Evolutionary conservation across 1,284 basidiomycete genomes (phyloP).

Genomic region (Leccinum griseonigrum): DNA sequence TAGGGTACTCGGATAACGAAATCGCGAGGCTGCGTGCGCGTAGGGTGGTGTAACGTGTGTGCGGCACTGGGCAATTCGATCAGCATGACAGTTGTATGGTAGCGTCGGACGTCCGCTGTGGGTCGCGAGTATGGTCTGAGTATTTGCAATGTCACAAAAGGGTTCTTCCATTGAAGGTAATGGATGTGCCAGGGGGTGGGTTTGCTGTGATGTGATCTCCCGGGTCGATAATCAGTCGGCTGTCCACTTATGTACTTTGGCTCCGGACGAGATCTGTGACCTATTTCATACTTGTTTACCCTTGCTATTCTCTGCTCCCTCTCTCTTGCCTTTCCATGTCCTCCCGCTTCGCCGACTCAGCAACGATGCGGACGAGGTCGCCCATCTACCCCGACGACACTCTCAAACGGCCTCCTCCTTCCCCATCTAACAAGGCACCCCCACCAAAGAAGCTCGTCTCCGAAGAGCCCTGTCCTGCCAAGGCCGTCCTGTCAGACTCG

Average conservation of each 20-base stretch:
- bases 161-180: constrained; percentile 23
- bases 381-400: constrained; percentile 31
- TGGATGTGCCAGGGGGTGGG: constrained; percentile 11
- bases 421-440: constrained; percentile 32
- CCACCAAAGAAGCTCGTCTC: constrained; percentile 34
- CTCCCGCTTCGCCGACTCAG: constrained; percentile 29
- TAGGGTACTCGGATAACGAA: constrained; percentile 61
- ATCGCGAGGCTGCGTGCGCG: constrained; percentile 52
- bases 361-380: constrained; percentile 32
- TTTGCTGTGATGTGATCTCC: constrained; percentile 25
- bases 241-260: constrained; percentile 31
- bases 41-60: constrained; percentile 48
- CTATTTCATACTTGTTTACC: constrained; percentile 26
- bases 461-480: constrained; percentile 22
- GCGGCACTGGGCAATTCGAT: constrained; percentile 18
- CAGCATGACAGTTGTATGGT: neutral
- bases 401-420: constrained; percentile 31
- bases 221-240: constrained; percentile 32
- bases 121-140: constrained; percentile 26
- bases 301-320: constrained; percentile 6
- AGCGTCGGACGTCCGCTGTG: constrained; percentile 31
- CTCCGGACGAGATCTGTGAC: constrained; percentile 26
- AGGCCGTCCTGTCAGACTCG: constrained; percentile 16
- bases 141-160: constrained; percentile 28
- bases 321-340: constrained; percentile 21